A percentile compares a stretch with the other conserved stretches of the same genome.
phyloP scores from a whole-genome alignment of 805 yeast species.

The Trichomonascus vanleenenianus region DNA sequence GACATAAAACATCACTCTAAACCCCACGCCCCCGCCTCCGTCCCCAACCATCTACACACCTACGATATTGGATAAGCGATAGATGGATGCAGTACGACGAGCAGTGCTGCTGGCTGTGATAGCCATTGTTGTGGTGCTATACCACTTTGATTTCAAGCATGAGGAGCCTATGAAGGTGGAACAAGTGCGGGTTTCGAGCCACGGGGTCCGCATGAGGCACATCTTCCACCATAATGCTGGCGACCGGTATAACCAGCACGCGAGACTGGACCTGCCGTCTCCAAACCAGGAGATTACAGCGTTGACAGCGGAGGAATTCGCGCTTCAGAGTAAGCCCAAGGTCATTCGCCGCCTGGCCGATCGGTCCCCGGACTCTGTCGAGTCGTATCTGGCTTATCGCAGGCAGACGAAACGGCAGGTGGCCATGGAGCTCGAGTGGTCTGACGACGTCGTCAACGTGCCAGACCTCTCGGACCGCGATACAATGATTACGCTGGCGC shows the following conservation, averaged over 20 bases:
- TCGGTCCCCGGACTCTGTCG: conserved; percentile 55
- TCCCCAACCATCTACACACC: too few relatives aligned
- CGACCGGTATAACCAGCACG: conserved; percentile 34
- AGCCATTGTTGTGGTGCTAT: too few relatives aligned
- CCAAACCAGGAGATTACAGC: conserved; percentile 7
- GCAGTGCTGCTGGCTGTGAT: too few relatives aligned
- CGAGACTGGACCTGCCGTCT: conserved; percentile 38
- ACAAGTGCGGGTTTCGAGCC: too few relatives aligned
- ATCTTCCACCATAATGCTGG: conserved; percentile 54
- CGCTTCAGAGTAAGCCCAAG: conserved; percentile 6
- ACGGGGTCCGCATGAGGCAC: conserved; percentile 38
- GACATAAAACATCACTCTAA: too few relatives aligned
- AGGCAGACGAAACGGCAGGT: conserved; percentile 24
- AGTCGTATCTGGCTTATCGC: conserved; percentile 56
- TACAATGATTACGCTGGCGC: conserved; percentile 67
- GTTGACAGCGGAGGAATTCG: conserved; percentile 4
- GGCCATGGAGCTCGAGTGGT: conserved; percentile 48
- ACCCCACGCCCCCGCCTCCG: too few relatives aligned
- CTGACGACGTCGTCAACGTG: conserved; percentile 40
- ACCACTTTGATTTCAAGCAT: background rate
- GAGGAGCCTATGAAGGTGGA: too few relatives aligned
- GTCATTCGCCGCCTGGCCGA: conserved; percentile 34
- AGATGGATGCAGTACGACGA: too few relatives aligned
- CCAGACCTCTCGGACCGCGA: conserved; percentile 74
- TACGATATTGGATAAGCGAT: too few relatives aligned